These are phyloP conservation scores for Sporothrix brasiliensis DNA, from an alignment of 2,329 filamentous ascomycete species.

Conservation along the genomic window DNA sequence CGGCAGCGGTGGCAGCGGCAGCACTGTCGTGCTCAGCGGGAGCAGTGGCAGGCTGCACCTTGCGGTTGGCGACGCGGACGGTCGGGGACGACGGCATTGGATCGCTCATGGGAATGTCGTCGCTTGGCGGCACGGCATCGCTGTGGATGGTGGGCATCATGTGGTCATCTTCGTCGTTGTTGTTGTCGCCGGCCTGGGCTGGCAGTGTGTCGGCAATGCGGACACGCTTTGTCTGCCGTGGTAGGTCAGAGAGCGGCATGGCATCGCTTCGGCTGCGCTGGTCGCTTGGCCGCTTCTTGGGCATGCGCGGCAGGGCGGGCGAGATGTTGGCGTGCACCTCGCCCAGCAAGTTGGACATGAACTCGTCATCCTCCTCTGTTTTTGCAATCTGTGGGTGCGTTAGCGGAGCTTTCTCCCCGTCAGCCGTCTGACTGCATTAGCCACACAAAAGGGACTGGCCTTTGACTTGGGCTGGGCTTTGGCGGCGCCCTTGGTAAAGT, in stretches of 20 bases:
- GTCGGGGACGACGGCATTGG: slow-evolving; percentile 82
- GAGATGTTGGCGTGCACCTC: slow-evolving; percentile 80
- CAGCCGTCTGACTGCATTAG: no score
- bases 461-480: slow-evolving; percentile 76
- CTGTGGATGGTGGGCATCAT: slow-evolving; percentile 66
- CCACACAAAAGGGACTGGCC: slow-evolving; percentile 50
- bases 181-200: slow-evolving; percentile 53
- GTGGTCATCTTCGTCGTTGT: slow-evolving; percentile 60
- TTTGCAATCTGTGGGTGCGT: slow-evolving; percentile 61
- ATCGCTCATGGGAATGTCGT: slow-evolving; percentile 78
- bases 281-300: slow-evolving; percentile 71
- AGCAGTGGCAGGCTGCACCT: slow-evolving; percentile 55
- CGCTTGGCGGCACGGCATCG: slow-evolving; percentile 36
- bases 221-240: slow-evolving; percentile 61
- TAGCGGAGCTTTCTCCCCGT: background rate
- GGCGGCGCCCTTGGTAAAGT: slow-evolving; percentile 78
- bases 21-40: background rate
- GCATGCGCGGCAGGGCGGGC: slow-evolving; percentile 56
- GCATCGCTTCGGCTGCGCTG: slow-evolving; percentile 73
- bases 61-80: slow-evolving; percentile 75
- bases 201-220: slow-evolving; percentile 56
- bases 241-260: slow-evolving; percentile 70
- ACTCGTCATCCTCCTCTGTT: slow-evolving; percentile 85
- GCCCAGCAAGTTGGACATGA: slow-evolving; percentile 79
- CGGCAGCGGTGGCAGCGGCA: background rate